Evolutionary conservation across 2,329 filamentous ascomycete genomes (phyloP).

Genomic region (Cladophialophora yegresii): DNA sequence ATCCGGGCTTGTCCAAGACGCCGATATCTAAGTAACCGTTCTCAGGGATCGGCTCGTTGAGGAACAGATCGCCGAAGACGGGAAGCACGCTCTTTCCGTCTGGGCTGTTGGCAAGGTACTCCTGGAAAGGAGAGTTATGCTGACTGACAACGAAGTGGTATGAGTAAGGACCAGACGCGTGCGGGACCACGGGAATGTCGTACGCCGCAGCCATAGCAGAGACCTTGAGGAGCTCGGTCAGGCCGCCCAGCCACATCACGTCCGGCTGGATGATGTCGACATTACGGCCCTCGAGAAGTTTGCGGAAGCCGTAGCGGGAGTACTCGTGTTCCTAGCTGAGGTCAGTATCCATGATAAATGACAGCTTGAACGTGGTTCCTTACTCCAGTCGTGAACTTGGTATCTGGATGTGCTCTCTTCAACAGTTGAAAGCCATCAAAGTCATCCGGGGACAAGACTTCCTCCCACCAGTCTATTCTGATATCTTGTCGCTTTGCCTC

Average conservation of each 20-base stretch:
- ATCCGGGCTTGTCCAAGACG: slow-evolving; percentile 84
- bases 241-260: slow-evolving; percentile 94
- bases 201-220: slow-evolving; percentile 87
- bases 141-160: slow-evolving; percentile 96
- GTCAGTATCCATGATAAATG: neutral
- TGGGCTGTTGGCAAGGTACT: slow-evolving; percentile 90
- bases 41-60: slow-evolving; percentile 84
- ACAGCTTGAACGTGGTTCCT: slow-evolving; percentile 4
- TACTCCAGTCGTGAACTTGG: slow-evolving; percentile 86
- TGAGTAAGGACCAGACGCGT: slow-evolving; percentile 89
- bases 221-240: slow-evolving; percentile 90
- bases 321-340: slow-evolving; percentile 76
- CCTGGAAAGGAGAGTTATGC: slow-evolving; percentile 90
- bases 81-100: slow-evolving; percentile 87
- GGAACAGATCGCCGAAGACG: slow-evolving; percentile 87
- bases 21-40: slow-evolving; percentile 79
- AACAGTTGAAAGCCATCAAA: slow-evolving; percentile 86
- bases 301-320: slow-evolving; percentile 90
- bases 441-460: slow-evolving; percentile 88
- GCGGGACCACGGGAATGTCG: slow-evolving; percentile 92
- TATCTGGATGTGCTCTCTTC: slow-evolving; percentile 83
- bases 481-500: slow-evolving; percentile 76
- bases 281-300: slow-evolving; percentile 87
- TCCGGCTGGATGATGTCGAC: slow-evolving; percentile 93
- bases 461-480: slow-evolving; percentile 97